Base-by-base conservation (phyloP, 768 basidiomycete species). In the Flagelloscypha sp. region DNA sequence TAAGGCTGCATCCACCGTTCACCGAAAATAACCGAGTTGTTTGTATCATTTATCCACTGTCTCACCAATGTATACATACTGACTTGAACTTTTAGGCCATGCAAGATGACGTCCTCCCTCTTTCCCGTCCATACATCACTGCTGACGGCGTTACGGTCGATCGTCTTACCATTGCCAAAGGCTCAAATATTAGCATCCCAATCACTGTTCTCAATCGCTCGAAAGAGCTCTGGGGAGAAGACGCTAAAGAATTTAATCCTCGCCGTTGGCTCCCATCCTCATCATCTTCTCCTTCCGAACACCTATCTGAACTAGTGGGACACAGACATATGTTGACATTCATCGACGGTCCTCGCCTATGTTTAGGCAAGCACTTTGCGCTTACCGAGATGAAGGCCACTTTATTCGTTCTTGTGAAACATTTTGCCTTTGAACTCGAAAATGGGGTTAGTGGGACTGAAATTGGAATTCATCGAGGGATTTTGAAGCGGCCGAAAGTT, bases 311-410 rank as follows among this genome's bases (percentile, higher is more conserved):
- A 19, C 44, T 64, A 24, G 57, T 65, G 43, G 74, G 72, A 10
- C 57, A 74, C 41, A 58, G 63, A 1, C 72, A 75, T 43, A 48
- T 74, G 9, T 49, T 74, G 18, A 68, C 70, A 0, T 76, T 76
- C 42, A 55, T 63, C 9, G 70, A 73, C 46, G 73, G 74, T 0
- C 68, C 70, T 2, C 50, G 72, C 36, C 63, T 56, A 2, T 77
- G 73, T 47, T 34, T 72, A 7, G 74, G 73, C 0, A 65, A 62
- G 38, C 42, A 53, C 6, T 74, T 75, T 45, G 72, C 73, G 0
- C 27, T 74, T 9, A 21, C 52, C 0, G 58, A 59, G 30, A 41
- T 61, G 38, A 61, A 60, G 51, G 58, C 52, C 24, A 7, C 42
- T 41, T 12, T 22, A n/a, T n/a, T n/a, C n/a, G n/a, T n/a, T n/a